Evolutionary conservation across 345 rosid species (phyloP), one percentile per base, ranked within the genome.

Genomic region (Nephelium lappaceum): DNA sequence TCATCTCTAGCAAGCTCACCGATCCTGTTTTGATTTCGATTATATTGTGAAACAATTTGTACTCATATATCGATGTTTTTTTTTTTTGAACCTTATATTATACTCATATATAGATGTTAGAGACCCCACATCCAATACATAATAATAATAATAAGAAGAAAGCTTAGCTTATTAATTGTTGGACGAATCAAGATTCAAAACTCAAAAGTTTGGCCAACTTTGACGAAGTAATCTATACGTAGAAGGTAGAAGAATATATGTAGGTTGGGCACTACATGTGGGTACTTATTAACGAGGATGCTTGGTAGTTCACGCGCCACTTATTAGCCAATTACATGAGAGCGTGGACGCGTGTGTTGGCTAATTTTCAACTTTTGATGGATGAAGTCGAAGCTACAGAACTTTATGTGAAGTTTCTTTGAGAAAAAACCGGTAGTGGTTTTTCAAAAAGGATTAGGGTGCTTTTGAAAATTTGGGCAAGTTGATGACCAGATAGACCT

Each of bases 151-250:
- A 58, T 38, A 57, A 38, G 27, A 18, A n/a, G 11, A 58, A 14
- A 27, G 36, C 3, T n/a, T 58, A 42, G 69, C 58, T 43, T n/a
- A 23, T 23, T 61, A 42, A 47, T 24, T 36, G 7, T 38, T 12
- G 64, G 64, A 19, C 51, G 12, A 27, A 53, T 67, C 74, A 15
- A 5, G 18, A 27, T 78, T 81, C 81, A 74, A 80, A 76, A 21
- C 75, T 83, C 77, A 74, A 80, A 76, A 75, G 78, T 78, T 84
- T 67, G 87, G 84, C 81, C 19, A 39, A 76, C 60, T 69, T 82
- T 79, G 84, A 79, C 78, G 15, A 27, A 57, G 23, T 5, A 67
- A 63, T 57, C 21, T 5, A 36, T 42, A 74, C 41, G 62, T 70
- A 16, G 74, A 75, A 41, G 16, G 19, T 51, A 14, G 25, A 73